A percentile compares a stretch with the other conserved stretches of the same genome.
Evolutionary conservation across 176 grass and related monocot genomes (phyloP).

Genomic region (Alloteropsis semialata): DNA sequence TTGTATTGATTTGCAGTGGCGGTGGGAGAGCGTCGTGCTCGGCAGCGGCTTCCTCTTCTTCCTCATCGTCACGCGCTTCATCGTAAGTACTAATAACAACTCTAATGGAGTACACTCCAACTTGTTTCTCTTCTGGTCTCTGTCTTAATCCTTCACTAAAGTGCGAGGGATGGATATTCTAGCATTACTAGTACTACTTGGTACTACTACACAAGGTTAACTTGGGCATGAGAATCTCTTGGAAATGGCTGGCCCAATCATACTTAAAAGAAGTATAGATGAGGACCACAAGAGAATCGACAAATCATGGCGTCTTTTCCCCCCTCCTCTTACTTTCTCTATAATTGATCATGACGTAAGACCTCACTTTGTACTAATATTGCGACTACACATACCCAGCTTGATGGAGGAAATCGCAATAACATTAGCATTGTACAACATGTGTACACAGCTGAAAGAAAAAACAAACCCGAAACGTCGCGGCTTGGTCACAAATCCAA

Average conservation of each 20-base stretch:
- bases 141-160: no score
- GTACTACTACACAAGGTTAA: no score
- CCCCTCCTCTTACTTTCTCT: not conserved
- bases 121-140: no score
- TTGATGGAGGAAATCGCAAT: not conserved
- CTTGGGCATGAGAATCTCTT: not conserved
- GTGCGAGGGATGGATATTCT: no score
- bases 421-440: not conserved
- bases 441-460: not conserved
- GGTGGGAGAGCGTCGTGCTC: constrained; percentile 87
- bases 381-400: not conserved
- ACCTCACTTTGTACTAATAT: constrained; percentile 13
- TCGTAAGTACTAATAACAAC: constrained; percentile 83
- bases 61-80: constrained; percentile 83
- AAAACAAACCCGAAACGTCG: not conserved
- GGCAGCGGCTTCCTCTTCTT: constrained; percentile 90
- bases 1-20: constrained; percentile 55
- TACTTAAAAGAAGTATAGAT: constrained; percentile 1
- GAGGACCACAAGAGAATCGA: constrained; percentile 12
- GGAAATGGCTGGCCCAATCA: constrained; percentile 16
- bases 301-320: not conserved
- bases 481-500: no score
- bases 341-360: constrained; percentile 24
- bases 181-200: no score
- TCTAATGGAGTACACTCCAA: no score